Evolutionary conservation across 257 asterid genomes (phyloP).

Genomic region (Knoxia roxburghii): DNA sequence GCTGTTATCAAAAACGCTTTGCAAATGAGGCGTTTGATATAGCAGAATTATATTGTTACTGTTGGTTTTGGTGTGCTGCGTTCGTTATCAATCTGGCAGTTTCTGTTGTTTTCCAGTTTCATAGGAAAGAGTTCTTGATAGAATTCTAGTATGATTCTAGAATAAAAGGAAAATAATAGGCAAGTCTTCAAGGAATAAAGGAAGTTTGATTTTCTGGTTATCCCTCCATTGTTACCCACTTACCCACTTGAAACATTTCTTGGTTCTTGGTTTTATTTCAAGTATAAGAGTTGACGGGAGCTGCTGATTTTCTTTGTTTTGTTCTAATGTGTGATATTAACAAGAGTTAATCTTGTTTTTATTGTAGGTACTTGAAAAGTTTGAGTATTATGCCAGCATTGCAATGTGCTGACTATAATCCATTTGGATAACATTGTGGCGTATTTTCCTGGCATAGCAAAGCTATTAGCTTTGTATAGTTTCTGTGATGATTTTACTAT

Average conservation of each 20-base stretch:
- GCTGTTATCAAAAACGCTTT: neutral
- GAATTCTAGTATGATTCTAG: too few relatives aligned
- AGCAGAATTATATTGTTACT: neutral
- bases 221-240: neutral
- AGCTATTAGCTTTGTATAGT: constrained; percentile 17
- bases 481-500: neutral
- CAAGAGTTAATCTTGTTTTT: neutral
- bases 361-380: constrained; percentile 24
- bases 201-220: neutral
- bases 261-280: neutral
- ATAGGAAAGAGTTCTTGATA: too few relatives aligned
- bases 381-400: neutral
- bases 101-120: neutral
- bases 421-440: neutral
- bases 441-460: constrained; percentile 7
- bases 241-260: neutral
- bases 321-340: neutral
- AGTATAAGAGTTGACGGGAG: neutral
- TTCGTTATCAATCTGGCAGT: neutral
- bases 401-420: constrained; percentile 8
- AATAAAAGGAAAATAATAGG: neutral
- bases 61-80: too few relatives aligned
- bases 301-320: neutral
- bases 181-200: neutral
- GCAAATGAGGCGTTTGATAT: neutral